These are phyloP conservation scores for Nakazawaea sp. DNA, from an alignment of 805 yeast genomes.

Conservation along the genomic window DNA sequence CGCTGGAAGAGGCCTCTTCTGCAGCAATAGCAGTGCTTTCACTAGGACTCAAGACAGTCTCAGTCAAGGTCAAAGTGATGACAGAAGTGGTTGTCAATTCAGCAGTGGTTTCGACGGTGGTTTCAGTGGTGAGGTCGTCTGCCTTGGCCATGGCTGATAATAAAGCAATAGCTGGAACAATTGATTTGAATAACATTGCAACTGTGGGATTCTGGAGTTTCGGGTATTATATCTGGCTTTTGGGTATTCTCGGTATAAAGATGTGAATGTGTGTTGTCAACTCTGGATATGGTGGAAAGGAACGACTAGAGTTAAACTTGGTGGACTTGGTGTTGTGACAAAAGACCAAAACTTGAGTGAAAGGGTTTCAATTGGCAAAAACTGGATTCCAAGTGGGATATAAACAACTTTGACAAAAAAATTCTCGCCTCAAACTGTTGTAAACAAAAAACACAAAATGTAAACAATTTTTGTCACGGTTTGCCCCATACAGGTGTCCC, in stretches of 20 bases:
- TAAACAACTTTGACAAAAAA: too few species aligned
- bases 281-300: constrained; percentile 1
- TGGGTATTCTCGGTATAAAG: not conserved
- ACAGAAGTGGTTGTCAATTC: constrained; percentile 31
- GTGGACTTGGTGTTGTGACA: not conserved
- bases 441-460: too few species aligned
- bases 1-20: constrained; percentile 30
- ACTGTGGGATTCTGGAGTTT: not conserved
- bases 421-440: too few species aligned
- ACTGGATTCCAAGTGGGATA: too few species aligned
- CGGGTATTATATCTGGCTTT: not conserved
- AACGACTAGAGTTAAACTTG: constrained; percentile 10
- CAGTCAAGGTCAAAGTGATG: constrained; percentile 39
- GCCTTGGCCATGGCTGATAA: constrained; percentile 20
- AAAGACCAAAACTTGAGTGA: not conserved
- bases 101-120: constrained; percentile 4
- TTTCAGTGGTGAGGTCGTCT: constrained; percentile 15
- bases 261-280: too few species aligned
- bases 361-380: not conserved
- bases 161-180: constrained; percentile 16
- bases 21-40: constrained; percentile 29
- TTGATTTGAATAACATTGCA: constrained; percentile 21
- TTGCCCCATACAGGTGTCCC: too few species aligned
- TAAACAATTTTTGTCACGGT: too few species aligned
- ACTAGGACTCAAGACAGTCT: constrained; percentile 38